Percentiles rank a stretch among this genome's conserved stretches.
Evolutionary conservation across 164 flowering plant genomes (phyloP).

Genomic region (Cinnamomum chago): DNA sequence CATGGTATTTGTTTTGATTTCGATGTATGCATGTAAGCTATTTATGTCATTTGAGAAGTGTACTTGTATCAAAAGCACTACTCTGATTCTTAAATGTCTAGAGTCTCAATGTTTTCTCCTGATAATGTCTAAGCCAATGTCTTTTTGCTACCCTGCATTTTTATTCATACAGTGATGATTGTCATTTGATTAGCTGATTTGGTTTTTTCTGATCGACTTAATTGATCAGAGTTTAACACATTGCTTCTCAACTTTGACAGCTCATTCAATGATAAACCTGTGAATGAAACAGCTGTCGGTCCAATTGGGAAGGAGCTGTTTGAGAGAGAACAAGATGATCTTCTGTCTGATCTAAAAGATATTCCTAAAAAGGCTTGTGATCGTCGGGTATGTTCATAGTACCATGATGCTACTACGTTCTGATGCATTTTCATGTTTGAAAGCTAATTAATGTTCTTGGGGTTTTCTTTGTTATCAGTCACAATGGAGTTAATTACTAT

Average conservation of each 20-base stretch:
- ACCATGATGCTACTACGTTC: not conserved
- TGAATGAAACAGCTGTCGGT: constrained; percentile 65
- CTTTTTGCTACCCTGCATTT: not conserved
- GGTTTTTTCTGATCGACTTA: not conserved
- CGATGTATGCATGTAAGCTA: not conserved
- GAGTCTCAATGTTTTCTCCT: not conserved
- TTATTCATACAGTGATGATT: not conserved
- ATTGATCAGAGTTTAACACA: not conserved
- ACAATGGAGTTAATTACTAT: not conserved
- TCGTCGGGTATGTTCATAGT: constrained; percentile 61
- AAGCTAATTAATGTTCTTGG: not conserved
- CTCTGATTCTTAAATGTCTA: not conserved
- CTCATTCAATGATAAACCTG: constrained; percentile 93
- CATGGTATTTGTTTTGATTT: constrained; percentile 2
- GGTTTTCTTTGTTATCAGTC: too few species aligned
- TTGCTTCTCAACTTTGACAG: constrained; percentile 34
- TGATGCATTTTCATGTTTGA: not conserved
- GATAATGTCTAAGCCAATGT: not conserved
- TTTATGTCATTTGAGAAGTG: not conserved
- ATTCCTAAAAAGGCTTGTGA: constrained; percentile 98
- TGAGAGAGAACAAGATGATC: constrained; percentile 91
- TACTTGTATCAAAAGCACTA: not conserved
- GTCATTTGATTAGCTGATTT: not conserved
- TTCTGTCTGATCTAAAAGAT: constrained; percentile 83
- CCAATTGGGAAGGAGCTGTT: constrained; percentile 83